Evolutionary conservation across 768 basidiomycete genomes (phyloP), one percentile per base, ranked within the genome.

Genomic region (Rhodotorula sphaerocarpa): DNA sequence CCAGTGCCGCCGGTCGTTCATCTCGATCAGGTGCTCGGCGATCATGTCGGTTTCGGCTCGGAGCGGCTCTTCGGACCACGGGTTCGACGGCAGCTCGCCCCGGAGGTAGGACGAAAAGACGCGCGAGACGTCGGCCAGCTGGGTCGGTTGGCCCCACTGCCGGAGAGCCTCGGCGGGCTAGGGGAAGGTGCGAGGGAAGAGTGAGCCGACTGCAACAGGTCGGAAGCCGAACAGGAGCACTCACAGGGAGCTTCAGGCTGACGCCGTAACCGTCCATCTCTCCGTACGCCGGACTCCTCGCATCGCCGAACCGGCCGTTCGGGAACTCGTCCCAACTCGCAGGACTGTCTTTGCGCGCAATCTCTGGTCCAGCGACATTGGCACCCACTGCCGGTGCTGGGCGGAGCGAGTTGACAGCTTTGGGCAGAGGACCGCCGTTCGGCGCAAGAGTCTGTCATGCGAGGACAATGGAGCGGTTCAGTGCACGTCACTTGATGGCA

Each of bases 261-360:
- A 95, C 84, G 56, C 93, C 93, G 69, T 93, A 96, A 3, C 93
- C 93, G 73, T 99, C 93, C 57, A 99, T 78, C 76, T 99, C 95
- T 72, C 95, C 95, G 70, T 95, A 99, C 20, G 95, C 95, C 33
- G 95, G 95, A 80, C 87, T 90, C 61, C 95, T 83, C 11, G 92
- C 86, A 77, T 97, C 95, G 70, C 95, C 95, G 73, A 93, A 99
- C 69, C 95, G 88, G 58, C 95, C 95, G 75, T 99, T 99, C 53
- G 95, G 95, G 75, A 95, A 97, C 75, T 97, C 93, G 56, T 73
- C 72, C 69, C 69, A 73, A 45, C 59, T 63, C 36, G 65, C 60
- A 25, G 65, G 65, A 44, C 59, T 61, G 52, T 70, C 68, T 47
- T 70, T 63, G 31, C 68, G 47, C 33, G 55, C 42, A 5, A 61